Base-by-base conservation (phyloP, 495 filamentous ascomycete genomes). In the Podospora pseudoanserina region DNA sequence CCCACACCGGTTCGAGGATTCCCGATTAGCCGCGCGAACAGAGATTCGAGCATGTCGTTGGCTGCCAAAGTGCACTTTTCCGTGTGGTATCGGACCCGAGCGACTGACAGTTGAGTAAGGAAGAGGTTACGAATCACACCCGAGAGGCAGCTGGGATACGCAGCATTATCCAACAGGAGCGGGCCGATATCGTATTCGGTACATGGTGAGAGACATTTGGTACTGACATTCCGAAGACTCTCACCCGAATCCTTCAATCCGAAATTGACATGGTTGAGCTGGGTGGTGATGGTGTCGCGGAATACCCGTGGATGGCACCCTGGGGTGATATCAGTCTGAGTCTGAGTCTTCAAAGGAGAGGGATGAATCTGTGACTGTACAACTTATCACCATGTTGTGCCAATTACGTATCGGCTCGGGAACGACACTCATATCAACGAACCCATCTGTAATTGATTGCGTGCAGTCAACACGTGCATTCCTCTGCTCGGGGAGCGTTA, bases 111-210 rank as follows among this genome's bases (percentile, higher is more conserved):
- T 49, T 11, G 13, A 11, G 13, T 2, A 49, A 49, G 39, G 9
- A 49, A 11, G 1, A 11, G 39, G 39, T 16, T 49, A 2, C 15
- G 9, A 49, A 49, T 49, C 13, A 49, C 39, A 49, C 39, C 39
- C 39, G 39, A 18, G 1, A 49, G 9, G 39, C 39, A 49, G 39
- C 39, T 18, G 15, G 39, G 39, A 49, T 13, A 49, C 39, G 39
- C 39, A 49, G 15, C 39, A 49, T 9, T 16, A 49, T 49, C 39
- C 39, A 49, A 49, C 39, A 49, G 39, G 39, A 49, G 39, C 39
- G 56, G 64, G 56, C 56, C 49, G 64, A 57, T 57, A 66, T 66
- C 55, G 64, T 57, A 54, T 61, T 66, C 54, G 28, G 19, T 3
- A 59, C 3, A 9, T 27, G 19, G 15, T 59, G 19, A 23, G 7